Evolutionary conservation across 2,329 filamentous ascomycete species (phyloP).

Genomic region (Botryotinia narcissicola): DNA sequence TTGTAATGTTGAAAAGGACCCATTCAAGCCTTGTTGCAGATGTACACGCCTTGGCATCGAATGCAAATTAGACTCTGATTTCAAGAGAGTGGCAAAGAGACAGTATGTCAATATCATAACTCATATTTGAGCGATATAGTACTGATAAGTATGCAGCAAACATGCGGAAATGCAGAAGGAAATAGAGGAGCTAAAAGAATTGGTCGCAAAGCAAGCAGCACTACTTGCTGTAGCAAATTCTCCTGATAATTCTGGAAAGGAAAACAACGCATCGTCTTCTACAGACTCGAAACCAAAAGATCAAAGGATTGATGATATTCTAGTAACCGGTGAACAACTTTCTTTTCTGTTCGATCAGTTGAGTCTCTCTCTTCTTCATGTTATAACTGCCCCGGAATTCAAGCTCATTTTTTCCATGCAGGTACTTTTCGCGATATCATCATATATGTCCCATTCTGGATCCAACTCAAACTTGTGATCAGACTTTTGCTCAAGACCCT

Average conservation of each 20-base stretch:
- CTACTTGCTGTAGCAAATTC: conserved; percentile 38
- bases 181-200: conserved; percentile 49
- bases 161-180: conserved; percentile 63
- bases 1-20: conserved; percentile 65
- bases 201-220: conserved; percentile 19
- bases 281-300: conserved; percentile 35
- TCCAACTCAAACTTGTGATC: conserved; percentile 50
- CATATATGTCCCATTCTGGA: conserved; percentile 64
- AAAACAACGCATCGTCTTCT: conserved; percentile 45
- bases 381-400: conserved; percentile 33
- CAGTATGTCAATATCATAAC: neutral
- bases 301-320: conserved; percentile 21
- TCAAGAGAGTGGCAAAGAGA: conserved; percentile 63
- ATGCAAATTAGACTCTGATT: conserved; percentile 67
- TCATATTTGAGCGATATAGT: neutral
- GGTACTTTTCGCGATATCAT: conserved; percentile 64
- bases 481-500: conserved; percentile 57
- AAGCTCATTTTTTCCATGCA: conserved; percentile 31
- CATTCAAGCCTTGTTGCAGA: conserved; percentile 59
- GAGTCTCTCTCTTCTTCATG: conserved; percentile 20
- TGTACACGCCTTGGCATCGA: conserved; percentile 61
- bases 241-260: conserved; percentile 51
- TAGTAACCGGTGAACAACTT: conserved; percentile 23
- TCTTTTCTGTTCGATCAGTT: conserved; percentile 22
- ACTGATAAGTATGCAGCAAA: conserved; percentile 44